Evolutionary conservation across 805 yeast species (phyloP).

Genomic region (Saturnispora zaruensis): DNA sequence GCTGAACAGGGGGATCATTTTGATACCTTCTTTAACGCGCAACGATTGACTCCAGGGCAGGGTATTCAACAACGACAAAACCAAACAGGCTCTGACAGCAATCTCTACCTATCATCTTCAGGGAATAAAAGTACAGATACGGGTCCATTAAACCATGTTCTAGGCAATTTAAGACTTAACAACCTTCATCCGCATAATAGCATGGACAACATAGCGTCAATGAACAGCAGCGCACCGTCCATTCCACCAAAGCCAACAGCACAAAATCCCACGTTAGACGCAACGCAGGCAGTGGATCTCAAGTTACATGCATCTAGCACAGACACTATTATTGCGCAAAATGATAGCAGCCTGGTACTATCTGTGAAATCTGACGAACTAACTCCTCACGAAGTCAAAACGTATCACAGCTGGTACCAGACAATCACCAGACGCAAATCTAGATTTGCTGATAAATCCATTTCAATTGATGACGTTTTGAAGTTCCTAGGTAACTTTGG

Average conservation of each 20-base stretch:
- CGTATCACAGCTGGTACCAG: conserved; percentile 91
- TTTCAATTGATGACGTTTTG: conserved; percentile 71
- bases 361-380: conserved; percentile 61
- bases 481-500: conserved; percentile 71
- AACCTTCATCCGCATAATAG: background rate
- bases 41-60: background rate
- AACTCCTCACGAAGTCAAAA: conserved; percentile 67
- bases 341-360: conserved; percentile 45
- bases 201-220: conserved; percentile 7
- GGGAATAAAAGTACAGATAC: background rate
- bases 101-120: background rate
- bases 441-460: conserved; percentile 43
- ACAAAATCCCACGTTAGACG: background rate
- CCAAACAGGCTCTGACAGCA: background rate
- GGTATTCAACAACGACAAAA: background rate
- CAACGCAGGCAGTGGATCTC: background rate
- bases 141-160: background rate
- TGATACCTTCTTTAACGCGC: background rate
- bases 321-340: conserved; percentile 21
- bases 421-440: conserved; percentile 62
- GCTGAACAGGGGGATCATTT: background rate
- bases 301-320: conserved; percentile 21
- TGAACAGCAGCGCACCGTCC: background rate
- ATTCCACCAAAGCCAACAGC: background rate
- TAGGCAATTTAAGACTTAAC: background rate